These are phyloP conservation scores for Irpex sp. DNA, from an alignment of 1,284 basidiomycete species.

Conservation along the genomic window DNA sequence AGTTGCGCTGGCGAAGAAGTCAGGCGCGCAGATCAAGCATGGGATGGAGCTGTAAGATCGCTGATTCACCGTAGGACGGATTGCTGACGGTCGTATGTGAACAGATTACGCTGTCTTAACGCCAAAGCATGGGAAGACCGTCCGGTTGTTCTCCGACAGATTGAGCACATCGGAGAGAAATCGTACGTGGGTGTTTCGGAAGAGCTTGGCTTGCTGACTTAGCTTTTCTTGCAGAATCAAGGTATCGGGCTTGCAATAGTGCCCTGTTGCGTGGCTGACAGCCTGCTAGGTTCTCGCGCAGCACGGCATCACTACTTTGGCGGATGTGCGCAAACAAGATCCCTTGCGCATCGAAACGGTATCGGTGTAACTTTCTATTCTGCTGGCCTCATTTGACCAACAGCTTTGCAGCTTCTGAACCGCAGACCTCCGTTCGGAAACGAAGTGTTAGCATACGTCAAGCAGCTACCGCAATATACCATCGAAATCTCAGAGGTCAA, in stretches of 20 bases:
- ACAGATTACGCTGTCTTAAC: slow-evolving; percentile 64
- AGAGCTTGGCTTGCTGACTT: not conserved
- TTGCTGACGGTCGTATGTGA: not conserved
- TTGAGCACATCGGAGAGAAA: slow-evolving; percentile 81
- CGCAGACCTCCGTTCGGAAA: slow-evolving; percentile 68
- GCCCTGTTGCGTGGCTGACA: not conserved
- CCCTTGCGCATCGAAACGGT: slow-evolving; percentile 57
- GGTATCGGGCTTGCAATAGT: slow-evolving; percentile 26
- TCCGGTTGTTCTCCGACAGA: slow-evolving; percentile 70
- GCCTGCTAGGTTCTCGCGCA: slow-evolving; percentile 60
- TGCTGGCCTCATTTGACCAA: no score
- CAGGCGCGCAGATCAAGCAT: slow-evolving; percentile 60
- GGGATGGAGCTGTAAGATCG: slow-evolving; percentile 61
- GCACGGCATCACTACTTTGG: slow-evolving; percentile 61
- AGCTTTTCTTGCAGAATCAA: slow-evolving; percentile 44
- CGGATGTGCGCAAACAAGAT: slow-evolving; percentile 47
- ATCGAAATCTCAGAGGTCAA: slow-evolving; percentile 44
- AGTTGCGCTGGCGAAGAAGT: slow-evolving; percentile 55
- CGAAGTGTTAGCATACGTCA: slow-evolving; percentile 54
- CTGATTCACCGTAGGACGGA: no score
- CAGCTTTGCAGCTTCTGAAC: slow-evolving; percentile 68
- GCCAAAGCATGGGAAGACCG: slow-evolving; percentile 85
- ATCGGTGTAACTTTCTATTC: no score
- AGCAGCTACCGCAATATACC: slow-evolving; percentile 59
- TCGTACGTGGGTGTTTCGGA: slow-evolving; percentile 45